A percentile compares a stretch with the other conserved stretches of the same genome.
phyloP scores from a whole-genome alignment of 345 rosid genomes.

The Hibiscus mutabilis region DNA sequence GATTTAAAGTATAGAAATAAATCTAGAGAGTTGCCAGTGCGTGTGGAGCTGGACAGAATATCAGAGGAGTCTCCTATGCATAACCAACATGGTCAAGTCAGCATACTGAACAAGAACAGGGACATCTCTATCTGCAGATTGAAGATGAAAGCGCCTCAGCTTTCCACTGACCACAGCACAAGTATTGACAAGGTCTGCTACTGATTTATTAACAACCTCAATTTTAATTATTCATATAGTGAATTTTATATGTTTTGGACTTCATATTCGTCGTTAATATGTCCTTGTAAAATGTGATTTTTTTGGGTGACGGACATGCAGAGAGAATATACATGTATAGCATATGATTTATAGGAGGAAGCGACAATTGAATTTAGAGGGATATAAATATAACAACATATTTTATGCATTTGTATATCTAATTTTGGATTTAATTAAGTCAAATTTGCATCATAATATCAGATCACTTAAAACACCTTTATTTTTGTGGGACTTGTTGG shows the following conservation, averaged over 20 bases:
- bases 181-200: slow-evolving; percentile 66
- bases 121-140: slow-evolving; percentile 78
- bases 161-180: slow-evolving; percentile 91
- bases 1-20: slow-evolving; percentile 63
- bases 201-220: slow-evolving; percentile 10
- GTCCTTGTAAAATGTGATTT: neutral
- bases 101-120: slow-evolving; percentile 67
- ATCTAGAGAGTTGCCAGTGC: slow-evolving; percentile 77
- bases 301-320: neutral
- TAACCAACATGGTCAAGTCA: slow-evolving; percentile 57
- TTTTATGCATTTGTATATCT: neutral
- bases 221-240: neutral
- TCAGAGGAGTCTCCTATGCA: slow-evolving; percentile 98
- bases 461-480: slow-evolving; percentile 6
- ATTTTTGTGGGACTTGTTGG: neutral
- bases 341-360: neutral
- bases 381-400: neutral
- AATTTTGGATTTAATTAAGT: neutral
- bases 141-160: slow-evolving; percentile 95
- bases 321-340: neutral
- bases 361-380: slow-evolving; percentile 6
- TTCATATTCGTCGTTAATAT: neutral
- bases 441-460: slow-evolving; percentile 2
- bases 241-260: neutral
- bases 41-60: slow-evolving; percentile 92